Conservation (phyloP, 306 rosid genomes). For the Clitoria ternatea region DNA sequence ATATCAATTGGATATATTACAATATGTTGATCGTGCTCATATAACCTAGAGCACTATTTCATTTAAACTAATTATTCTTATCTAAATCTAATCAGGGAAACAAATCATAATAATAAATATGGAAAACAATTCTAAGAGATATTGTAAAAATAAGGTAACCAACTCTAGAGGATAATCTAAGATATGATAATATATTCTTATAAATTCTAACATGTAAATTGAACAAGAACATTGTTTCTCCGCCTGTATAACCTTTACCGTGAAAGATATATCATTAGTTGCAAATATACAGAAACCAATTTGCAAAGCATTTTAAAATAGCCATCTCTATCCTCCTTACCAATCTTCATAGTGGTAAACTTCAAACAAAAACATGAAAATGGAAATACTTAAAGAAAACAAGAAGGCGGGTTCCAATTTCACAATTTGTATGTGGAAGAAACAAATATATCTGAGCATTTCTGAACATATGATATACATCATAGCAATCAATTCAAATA, state of each 20-base stretch:
- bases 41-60: no score
- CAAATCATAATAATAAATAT: no score
- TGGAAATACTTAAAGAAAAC: not conserved
- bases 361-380: not conserved
- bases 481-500: conserved; percentile 15
- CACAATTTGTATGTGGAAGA: conserved; percentile 20
- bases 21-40: no score
- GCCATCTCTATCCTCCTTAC: not conserved
- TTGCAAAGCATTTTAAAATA: not conserved
- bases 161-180: no score
- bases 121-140: no score
- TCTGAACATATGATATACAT: not conserved
- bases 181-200: no score
- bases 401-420: not conserved
- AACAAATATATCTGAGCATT: not conserved
- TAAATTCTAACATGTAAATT: no score
- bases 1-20: no score
- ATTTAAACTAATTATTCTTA: no score
- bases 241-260: not conserved
- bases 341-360: not conserved
- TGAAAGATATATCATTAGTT: not conserved
- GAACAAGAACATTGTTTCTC: not conserved
- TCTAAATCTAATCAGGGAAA: no score
- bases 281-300: not conserved
- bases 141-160: no score